phyloP scores from a whole-genome alignment of 1,284 basidiomycete genomes.

The Athelia psychrophila region DNA sequence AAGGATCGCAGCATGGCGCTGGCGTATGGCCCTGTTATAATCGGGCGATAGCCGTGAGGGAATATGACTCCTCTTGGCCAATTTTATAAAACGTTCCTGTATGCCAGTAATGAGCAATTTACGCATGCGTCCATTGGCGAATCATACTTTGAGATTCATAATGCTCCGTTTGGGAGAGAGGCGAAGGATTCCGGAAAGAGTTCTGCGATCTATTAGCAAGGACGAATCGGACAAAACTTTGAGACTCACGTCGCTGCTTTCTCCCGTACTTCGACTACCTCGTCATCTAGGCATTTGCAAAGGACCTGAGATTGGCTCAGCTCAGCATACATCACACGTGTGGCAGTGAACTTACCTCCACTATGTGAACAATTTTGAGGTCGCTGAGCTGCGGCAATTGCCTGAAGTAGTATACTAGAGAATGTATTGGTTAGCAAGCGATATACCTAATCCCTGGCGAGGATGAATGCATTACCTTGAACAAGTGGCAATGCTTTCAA shows the following conservation, averaged over 20 bases:
- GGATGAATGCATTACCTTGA: constrained; percentile 44
- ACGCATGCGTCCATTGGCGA: no score
- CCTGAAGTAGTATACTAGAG: constrained; percentile 70
- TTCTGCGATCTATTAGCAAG: constrained; percentile 36
- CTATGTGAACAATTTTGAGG: constrained; percentile 60
- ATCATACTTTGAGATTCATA: constrained; percentile 58
- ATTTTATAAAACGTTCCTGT: constrained; percentile 66
- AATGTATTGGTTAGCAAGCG: constrained; percentile 4
- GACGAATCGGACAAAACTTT: not conserved
- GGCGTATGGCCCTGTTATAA: constrained; percentile 64
- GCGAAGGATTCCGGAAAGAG: constrained; percentile 77
- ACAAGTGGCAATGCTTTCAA: constrained; percentile 73
- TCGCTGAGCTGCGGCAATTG: constrained; percentile 65
- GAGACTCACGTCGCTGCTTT: constrained; percentile 67
- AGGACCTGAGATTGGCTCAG: constrained; percentile 38
- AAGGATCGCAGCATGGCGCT: constrained; percentile 76
- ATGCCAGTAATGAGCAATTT: constrained; percentile 2
- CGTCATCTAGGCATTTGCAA: constrained; percentile 70
- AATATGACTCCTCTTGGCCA: constrained; percentile 58
- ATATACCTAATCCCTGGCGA: not conserved
- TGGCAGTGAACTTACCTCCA: constrained; percentile 45
- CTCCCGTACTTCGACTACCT: constrained; percentile 72
- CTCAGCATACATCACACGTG: not conserved
- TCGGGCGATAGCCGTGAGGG: constrained; percentile 52
- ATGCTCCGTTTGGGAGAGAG: constrained; percentile 77